Conservation (phyloP, 495 filamentous ascomycete species). For the Aspergillus egyptiacus region DNA sequence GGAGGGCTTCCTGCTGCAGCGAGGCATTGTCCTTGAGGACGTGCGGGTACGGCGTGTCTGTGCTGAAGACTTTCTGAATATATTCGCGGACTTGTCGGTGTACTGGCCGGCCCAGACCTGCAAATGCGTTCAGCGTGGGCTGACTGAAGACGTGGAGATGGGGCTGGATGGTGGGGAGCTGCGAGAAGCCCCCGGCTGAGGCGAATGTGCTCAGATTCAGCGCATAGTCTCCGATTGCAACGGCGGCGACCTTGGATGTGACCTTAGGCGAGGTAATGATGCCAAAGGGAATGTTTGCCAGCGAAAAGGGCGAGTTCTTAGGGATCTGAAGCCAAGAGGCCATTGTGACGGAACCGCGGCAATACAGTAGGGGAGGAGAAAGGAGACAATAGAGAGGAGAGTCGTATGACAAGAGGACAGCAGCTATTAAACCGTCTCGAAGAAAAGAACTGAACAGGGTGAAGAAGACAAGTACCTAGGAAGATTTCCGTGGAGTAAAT, state of each 20-base stretch:
- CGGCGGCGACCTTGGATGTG: slow-evolving; percentile 56
- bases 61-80: slow-evolving; percentile 64
- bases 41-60: slow-evolving; percentile 52
- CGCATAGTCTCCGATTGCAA: slow-evolving; percentile 71
- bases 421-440: too few species aligned
- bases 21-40: slow-evolving; percentile 52
- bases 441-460: neutral
- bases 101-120: slow-evolving; percentile 63
- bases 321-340: slow-evolving; percentile 63
- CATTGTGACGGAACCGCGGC: slow-evolving; percentile 33
- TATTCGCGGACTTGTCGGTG: slow-evolving; percentile 68
- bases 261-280: slow-evolving; percentile 61
- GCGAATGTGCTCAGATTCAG: slow-evolving; percentile 69
- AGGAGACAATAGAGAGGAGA: neutral
- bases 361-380: neutral
- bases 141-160: slow-evolving; percentile 60
- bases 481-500: slow-evolving; percentile 11
- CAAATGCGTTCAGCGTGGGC: slow-evolving; percentile 75
- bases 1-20: slow-evolving; percentile 48
- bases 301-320: slow-evolving; percentile 65
- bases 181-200: slow-evolving; percentile 51
- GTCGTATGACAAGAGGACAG: too few species aligned
- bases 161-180: slow-evolving; percentile 51
- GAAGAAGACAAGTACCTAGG: slow-evolving; percentile 2
- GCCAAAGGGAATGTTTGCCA: slow-evolving; percentile 90